Evolutionary conservation across 2,329 filamentous ascomycete genomes (phyloP), one percentile per base, ranked within the genome.

Genomic region (Fusarium sp.): DNA sequence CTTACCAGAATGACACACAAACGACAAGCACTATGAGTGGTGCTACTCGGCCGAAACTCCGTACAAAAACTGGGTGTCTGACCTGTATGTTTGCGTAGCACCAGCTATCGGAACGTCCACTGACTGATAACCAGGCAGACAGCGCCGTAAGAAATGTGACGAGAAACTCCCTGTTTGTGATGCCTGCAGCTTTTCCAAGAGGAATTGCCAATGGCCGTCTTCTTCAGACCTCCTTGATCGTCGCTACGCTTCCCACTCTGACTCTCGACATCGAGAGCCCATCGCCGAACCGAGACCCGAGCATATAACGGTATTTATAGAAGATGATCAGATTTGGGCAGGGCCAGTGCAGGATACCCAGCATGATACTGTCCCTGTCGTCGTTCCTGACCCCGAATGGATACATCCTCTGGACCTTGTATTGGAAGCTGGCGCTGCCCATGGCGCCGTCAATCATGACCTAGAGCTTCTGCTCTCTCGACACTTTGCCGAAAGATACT

Each of bases 401-500:
- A 31, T 52, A 10, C 18, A 31, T 4, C 47, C 47, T 10, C 27
- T 31, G 6, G 18, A 52, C 27, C 47, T 52, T 20, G 24, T 52
- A 3, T 54, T 65, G 3, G 72, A 75, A 47, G 61, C 70, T 5
- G 54, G 40, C 8, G 20, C 59, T 2, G 45, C 42, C 1, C 71
- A 76, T 14, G 27, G 62, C 6, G 56, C 70, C 0, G 42, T 75
- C 3, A 60, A 64, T 3, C 69, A 54, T 8, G 63, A 73, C 5
- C 40, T 77, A 11, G 76, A 77, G 10, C 45, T 69, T 1, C 50
- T 45, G 0, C 42, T 78, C 27, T 67, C 71, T 6, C 68, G 70
- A 6, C 76, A 78, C 54, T 78, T 78, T 54, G 67, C 72, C 50
- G 66, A 70, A 2, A 66, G 60, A 35, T 79, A 74, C 58, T 76